Evolutionary conservation across 2,329 filamentous ascomycete genomes (phyloP).

Genomic region (Cladosporium austrohemisphaericum): DNA sequence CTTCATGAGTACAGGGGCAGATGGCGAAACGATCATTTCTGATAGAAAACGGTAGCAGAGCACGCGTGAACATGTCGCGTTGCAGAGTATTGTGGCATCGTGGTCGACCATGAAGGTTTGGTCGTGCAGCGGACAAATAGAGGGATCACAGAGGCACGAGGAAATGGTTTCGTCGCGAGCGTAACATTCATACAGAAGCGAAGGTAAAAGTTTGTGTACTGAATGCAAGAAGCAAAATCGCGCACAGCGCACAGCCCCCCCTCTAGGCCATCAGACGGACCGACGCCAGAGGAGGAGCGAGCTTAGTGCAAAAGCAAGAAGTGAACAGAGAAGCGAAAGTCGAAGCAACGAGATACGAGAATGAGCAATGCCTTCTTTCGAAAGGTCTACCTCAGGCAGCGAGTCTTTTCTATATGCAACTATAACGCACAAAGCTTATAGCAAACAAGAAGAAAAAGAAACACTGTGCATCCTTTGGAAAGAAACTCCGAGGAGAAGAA

Average conservation of each 20-base stretch:
- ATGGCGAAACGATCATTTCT: too few species aligned
- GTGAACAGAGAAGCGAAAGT: not conserved
- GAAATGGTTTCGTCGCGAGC: not conserved
- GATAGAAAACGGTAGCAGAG: too few species aligned
- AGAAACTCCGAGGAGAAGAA: constrained; percentile 1
- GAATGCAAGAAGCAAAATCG: not conserved
- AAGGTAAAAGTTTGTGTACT: not conserved
- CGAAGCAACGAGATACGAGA: not conserved
- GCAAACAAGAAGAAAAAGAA: not conserved
- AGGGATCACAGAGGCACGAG: not conserved
- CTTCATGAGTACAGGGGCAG: not conserved
- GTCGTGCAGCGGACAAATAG: too few species aligned
- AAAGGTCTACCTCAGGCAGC: not conserved
- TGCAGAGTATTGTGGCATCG: too few species aligned
- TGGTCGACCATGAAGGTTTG: too few species aligned
- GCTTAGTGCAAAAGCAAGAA: not conserved
- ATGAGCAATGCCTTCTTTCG: not conserved
- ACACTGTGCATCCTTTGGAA: constrained; percentile 1
- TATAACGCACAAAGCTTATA: constrained; percentile 1
- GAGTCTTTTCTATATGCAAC: not conserved
- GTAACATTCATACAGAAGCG: not conserved
- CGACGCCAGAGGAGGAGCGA: not conserved
- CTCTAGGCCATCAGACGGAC: not conserved
- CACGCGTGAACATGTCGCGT: too few species aligned
- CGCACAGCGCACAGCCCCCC: not conserved